A percentile compares a stretch with the other conserved stretches of the same genome.
These are phyloP conservation scores for Penicillium sp. DNA, from an alignment of 2,329 filamentous ascomycete genomes.

Conservation along the genomic window DNA sequence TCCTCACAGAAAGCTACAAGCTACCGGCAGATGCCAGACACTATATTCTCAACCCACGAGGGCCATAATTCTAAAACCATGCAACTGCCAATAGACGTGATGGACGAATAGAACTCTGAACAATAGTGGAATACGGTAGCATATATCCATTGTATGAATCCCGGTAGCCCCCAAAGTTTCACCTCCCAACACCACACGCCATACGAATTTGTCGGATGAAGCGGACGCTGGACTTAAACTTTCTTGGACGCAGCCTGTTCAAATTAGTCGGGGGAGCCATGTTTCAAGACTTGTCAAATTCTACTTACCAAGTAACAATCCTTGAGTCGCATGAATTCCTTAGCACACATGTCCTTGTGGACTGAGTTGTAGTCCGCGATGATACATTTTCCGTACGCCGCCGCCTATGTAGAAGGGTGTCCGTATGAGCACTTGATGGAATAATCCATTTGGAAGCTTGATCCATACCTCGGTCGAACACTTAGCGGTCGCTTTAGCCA, in stretches of 20 bases:
- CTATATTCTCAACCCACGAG: too few species aligned
- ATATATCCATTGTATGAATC: too few species aligned
- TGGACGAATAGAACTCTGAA: too few species aligned
- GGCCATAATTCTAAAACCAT: too few species aligned
- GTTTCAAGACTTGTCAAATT: too few species aligned
- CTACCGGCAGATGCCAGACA: too few species aligned
- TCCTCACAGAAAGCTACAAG: too few species aligned
- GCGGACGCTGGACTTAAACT: conserved; percentile 23
- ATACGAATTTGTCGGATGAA: not conserved
- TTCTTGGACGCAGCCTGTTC: conserved; percentile 51
- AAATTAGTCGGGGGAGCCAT: not conserved
- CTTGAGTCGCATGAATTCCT: conserved; percentile 79
- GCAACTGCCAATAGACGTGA: too few species aligned
- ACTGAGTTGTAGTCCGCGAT: conserved; percentile 83
- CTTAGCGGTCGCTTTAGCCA: conserved; percentile 59
- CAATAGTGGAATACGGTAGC: too few species aligned
- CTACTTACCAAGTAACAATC: conserved; percentile 73
- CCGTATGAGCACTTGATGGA: not conserved
- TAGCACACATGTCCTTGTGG: conserved; percentile 81
- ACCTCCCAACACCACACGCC: not conserved
- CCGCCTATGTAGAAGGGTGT: conserved; percentile 52
- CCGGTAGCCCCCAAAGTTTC: not conserved
- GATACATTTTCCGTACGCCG: conserved; percentile 85
- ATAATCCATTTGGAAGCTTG: not conserved
- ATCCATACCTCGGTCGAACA: conserved; percentile 58